Evolutionary conservation across 495 filamentous ascomycete genomes (phyloP), one percentile per base, ranked within the genome.

Genomic region (Mytilinidion resinicola): DNA sequence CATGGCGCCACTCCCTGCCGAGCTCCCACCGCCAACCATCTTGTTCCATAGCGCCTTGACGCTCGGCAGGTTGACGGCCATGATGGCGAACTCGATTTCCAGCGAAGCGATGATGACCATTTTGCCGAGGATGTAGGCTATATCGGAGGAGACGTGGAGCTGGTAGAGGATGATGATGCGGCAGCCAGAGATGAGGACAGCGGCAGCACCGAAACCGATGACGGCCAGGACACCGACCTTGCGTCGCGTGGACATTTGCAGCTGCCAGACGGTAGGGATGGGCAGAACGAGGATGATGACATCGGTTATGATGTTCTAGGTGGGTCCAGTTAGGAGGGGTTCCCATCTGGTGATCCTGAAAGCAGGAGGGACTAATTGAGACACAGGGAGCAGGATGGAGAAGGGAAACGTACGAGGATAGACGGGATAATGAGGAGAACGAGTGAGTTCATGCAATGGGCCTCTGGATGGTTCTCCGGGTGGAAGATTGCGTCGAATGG

Each of bases 261-360:
- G 55, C 1, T 44, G 36, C 69, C 69, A 72, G 38, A 72, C 61
- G 11, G 67, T 72, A n/a, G 53, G 53, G 12, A 72, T 61, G n/a
- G 71, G 69, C 14, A 72, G 61, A 1, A 61, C 43, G 53, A 73
- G 63, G 55, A 73, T 70, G 55, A 67, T 57, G 1, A 73, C 4
- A 49, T 70, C 69, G 14, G 63, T 59, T 9, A 73, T 35, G 52
- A 72, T 66, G 41, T 70, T 60, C 57, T 60, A 30, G 3, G 25
- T 6, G 25, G 25, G 6, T 6, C 25, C 3, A 30, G 25, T 30
- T 30, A 30, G 25, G 2, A 30, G 25, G 25, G 25, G 25, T 30
- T 30, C 25, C 25, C 25, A 3, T 30, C 6, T 30, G 25, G 6
- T 30, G 25, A 6, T 6, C 6, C 6, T 30, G 25, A 30, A 30